Evolutionary conservation across 257 asterid species (phyloP), one percentile per base, ranked within the genome.

Genomic region (Nicotiana benthamiana): DNA sequence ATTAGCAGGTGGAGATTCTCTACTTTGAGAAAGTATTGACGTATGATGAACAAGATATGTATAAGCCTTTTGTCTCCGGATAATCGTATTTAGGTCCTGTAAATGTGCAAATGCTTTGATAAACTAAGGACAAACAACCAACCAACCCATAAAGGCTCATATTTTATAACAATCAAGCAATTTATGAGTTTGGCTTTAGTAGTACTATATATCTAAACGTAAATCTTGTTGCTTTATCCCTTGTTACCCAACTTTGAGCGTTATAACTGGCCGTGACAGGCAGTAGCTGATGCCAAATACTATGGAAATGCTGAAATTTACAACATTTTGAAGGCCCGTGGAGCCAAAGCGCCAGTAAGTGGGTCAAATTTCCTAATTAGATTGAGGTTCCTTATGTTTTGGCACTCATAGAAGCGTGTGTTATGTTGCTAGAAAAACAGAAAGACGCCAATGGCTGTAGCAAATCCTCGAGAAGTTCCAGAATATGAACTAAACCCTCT

Each of bases 221-320:
- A 67, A 67, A 67, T 67, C 30, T 67, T 67, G 75, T 18, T 67
- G 75, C 27, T 67, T 16, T 66, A 66, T 6, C 59, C 56, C 36
- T 46, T 70, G 22, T 43, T 27, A 12, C 46, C 77, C 27, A 70
- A 24, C 22, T 20, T 22, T 70, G 59, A 70, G 22, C 43, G 36
- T 43, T 70, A 70, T 22, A 43, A 70, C 59, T 12, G 20, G 59
- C 13, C 78, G 51, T 81, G 85, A 46, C 88, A 95, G 99, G 98
- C 99, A 18, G 97, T 97, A 77, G 97, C 97, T 88, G 99, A 96
- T 90, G 98, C 98, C 57, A 96, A 96, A 85, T 90, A 96, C 87
- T 96, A 96, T 85, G 97, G 98, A 40, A 94, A 96, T 82, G n/a
- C 81, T 30, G 97, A 90, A 53, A 92, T 92, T 79, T 96, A 90